Evolutionary conservation across 73 alveolate genomes (phyloP).

Genomic region (Paramecium sexaurelia): DNA sequence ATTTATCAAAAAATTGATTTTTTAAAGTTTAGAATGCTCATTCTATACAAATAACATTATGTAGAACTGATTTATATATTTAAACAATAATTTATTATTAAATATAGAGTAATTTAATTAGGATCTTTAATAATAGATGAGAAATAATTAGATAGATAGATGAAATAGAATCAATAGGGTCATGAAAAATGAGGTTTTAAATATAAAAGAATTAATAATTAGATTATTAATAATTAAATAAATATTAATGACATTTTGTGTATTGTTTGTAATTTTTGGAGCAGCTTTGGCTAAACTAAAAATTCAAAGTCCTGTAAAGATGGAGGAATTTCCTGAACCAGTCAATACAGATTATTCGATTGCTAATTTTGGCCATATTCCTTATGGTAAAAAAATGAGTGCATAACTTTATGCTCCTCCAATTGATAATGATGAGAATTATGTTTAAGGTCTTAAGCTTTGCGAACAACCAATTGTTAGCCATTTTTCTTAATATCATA

Average conservation of each 20-base stretch:
- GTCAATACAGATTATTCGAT: background rate
- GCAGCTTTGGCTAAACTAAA: background rate
- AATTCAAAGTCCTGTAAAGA: background rate
- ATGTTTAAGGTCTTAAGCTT: background rate
- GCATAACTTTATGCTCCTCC: background rate
- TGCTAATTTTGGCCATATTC: background rate
- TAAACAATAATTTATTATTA: too few species aligned
- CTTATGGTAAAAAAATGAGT: background rate
- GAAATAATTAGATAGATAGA: too few species aligned
- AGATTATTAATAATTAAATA: background rate
- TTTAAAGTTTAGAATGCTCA: too few species aligned
- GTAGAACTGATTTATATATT: too few species aligned
- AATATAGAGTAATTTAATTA: too few species aligned
- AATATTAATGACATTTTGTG: background rate
- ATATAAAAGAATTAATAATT: background rate
- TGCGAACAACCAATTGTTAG: background rate
- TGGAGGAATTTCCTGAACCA: background rate
- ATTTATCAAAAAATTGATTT: too few species aligned
- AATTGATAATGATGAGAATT: background rate
- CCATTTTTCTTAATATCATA: background rate
- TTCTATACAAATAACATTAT: too few species aligned
- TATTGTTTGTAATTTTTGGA: background rate
- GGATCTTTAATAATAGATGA: too few species aligned
- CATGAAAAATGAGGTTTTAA: background rate
- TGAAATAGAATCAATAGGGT: too few species aligned